phyloP scores from a whole-genome alignment of 371 early-diverging fungal genomes.

The Apophysomyces trapeziformis region DNA sequence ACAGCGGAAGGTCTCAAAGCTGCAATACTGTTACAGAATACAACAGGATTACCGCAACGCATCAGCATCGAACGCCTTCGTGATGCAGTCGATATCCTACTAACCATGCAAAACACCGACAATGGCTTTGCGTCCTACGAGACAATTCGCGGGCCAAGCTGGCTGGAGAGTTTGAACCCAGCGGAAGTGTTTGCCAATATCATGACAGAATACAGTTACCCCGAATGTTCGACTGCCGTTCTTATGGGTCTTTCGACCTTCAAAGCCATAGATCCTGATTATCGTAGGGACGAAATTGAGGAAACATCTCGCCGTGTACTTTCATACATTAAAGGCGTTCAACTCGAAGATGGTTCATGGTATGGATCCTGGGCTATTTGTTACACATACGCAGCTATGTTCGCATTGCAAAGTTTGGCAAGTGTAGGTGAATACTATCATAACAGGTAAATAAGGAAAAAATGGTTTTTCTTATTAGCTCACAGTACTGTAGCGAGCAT shows the following conservation, averaged over 20 bases:
- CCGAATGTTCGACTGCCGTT: slow-evolving; percentile 96
- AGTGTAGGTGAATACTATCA: slow-evolving; percentile 84
- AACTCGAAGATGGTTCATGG: slow-evolving; percentile 91
- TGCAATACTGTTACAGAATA: slow-evolving; percentile 74
- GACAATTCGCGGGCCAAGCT: slow-evolving; percentile 73
- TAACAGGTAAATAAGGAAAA: slow-evolving; percentile 58
- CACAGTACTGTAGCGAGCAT: slow-evolving; percentile 26
- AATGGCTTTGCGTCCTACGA: slow-evolving; percentile 96
- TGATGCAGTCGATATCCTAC: slow-evolving; percentile 88
- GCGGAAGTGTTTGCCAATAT: slow-evolving; percentile 96
- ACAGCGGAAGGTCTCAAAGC: slow-evolving; percentile 96
- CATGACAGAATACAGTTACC: slow-evolving; percentile 97
- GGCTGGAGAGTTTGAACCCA: slow-evolving; percentile 90
- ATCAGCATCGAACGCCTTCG: slow-evolving; percentile 66
- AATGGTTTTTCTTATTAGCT: not conserved
- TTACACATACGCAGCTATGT: slow-evolving; percentile 96
- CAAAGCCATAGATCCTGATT: slow-evolving; percentile 75
- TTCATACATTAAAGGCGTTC: slow-evolving; percentile 72
- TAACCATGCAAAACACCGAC: slow-evolving; percentile 90
- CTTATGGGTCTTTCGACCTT: slow-evolving; percentile 85
- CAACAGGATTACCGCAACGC: slow-evolving; percentile 46
- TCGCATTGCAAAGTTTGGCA: slow-evolving; percentile 88
- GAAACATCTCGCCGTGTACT: slow-evolving; percentile 67
- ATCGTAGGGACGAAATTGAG: slow-evolving; percentile 84
- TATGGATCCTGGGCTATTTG: slow-evolving; percentile 97